Conservation (phyloP, 768 basidiomycete genomes). For the Mycena sanguinolenta region DNA sequence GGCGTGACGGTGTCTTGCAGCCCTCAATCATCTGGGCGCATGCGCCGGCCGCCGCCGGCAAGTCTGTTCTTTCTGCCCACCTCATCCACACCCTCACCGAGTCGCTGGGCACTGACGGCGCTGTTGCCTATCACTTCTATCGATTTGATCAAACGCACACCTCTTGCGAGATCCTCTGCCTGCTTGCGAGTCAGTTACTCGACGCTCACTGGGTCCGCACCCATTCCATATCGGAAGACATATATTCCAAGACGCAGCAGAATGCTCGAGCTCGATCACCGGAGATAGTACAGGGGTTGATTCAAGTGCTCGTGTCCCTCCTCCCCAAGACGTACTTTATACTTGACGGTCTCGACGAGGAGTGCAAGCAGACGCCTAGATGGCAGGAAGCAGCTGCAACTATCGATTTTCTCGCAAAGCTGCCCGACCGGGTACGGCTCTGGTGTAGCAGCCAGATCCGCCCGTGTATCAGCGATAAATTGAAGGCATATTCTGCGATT, state of each 20-base stretch:
- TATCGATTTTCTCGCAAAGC: conserved; percentile 35
- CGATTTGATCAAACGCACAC: conserved; percentile 31
- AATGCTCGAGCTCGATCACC: conserved; percentile 18
- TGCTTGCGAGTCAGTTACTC: conserved; percentile 39
- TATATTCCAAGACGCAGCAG: conserved; percentile 23
- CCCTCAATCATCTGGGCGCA: conserved; percentile 36
- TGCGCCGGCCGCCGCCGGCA: conserved; percentile 40
- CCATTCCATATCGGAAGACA: conserved; percentile 15
- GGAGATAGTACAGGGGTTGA: conserved; percentile 35
- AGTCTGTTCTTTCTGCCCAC: conserved; percentile 39
- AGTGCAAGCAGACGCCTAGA: conserved; percentile 16
- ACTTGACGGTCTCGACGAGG: conserved; percentile 47
- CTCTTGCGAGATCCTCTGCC: conserved; percentile 30
- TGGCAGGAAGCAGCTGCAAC: conserved; percentile 36
- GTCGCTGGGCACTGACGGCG: not conserved
- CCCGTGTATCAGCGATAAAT: conserved; percentile 30
- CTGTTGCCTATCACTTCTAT: conserved; percentile 40
- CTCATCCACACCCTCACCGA: conserved; percentile 25
- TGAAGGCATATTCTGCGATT: conserved; percentile 24
- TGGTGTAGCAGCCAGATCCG: conserved; percentile 44
- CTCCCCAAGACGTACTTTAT: conserved; percentile 39
- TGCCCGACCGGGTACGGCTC: conserved; percentile 37
- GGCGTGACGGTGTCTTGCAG: conserved; percentile 3
- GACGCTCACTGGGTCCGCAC: conserved; percentile 18
- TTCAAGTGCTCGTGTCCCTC: conserved; percentile 30